Conservation (phyloP, 2,329 filamentous ascomycete species). For the Didymosphaeria variabile region DNA sequence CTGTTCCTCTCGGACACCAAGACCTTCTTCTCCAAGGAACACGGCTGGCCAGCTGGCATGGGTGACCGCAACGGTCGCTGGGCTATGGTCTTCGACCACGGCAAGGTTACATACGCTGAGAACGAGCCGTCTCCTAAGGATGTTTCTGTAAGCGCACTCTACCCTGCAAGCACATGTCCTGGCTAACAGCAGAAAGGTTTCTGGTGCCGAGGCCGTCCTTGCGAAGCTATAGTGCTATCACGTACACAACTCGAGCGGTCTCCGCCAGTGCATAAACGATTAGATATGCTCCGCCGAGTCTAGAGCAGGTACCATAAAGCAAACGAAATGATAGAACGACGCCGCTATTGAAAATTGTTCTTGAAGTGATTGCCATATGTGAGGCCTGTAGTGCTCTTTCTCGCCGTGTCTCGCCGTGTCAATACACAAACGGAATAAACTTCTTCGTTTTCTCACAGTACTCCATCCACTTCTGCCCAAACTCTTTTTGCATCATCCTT, state of each 20-base stretch:
- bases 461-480: slow-evolving; percentile 59
- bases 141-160: slow-evolving; percentile 51
- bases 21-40: slow-evolving; percentile 76
- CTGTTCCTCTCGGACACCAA: slow-evolving; percentile 81
- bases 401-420: background rate
- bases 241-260: background rate
- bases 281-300: background rate
- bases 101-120: slow-evolving; percentile 83
- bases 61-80: slow-evolving; percentile 80
- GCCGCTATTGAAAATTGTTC: background rate
- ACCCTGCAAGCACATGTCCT: background rate
- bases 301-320: background rate
- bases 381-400: background rate
- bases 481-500: slow-evolving; percentile 57
- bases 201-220: slow-evolving; percentile 58
- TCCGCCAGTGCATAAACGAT: background rate
- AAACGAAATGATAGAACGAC: background rate
- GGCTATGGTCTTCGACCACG: slow-evolving; percentile 79
- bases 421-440: slow-evolving; percentile 54
- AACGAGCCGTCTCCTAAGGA: slow-evolving; percentile 67
- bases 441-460: slow-evolving; percentile 60
- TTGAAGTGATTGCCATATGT: background rate
- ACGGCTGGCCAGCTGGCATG: slow-evolving; percentile 75
- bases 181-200: slow-evolving; percentile 53
- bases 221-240: slow-evolving; percentile 55